Evolutionary conservation across 176 grass and related monocot genomes (phyloP).

Genomic region (Luzula sylvatica): DNA sequence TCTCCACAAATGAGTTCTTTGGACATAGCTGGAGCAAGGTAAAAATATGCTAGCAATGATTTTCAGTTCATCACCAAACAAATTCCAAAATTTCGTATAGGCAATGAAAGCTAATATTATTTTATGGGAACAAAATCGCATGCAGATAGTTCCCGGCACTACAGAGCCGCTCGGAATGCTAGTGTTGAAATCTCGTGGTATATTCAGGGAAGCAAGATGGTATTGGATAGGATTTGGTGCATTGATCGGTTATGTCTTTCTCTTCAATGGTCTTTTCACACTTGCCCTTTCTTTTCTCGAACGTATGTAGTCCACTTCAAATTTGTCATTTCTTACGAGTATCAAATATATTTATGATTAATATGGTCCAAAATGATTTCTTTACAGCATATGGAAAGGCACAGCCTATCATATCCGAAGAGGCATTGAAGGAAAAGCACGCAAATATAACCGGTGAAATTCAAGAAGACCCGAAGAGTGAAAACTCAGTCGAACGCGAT

Average conservation of each 20-base stretch:
- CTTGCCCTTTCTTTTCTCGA: constrained; percentile 30
- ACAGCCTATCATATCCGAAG: constrained; percentile 30
- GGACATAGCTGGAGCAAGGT: constrained; percentile 75
- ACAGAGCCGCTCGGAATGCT: constrained; percentile 18
- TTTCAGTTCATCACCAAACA: background rate
- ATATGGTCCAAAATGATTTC: background rate
- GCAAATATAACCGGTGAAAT: constrained; percentile 22
- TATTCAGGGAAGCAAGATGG: constrained; percentile 45
- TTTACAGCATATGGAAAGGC: constrained; percentile 32
- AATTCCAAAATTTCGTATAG: background rate
- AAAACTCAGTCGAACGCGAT: constrained; percentile 11
- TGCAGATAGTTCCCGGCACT: background rate
- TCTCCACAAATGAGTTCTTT: constrained; percentile 69
- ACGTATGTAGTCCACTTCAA: constrained; percentile 25
- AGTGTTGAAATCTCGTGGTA: constrained; percentile 28
- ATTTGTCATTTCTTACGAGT: background rate
- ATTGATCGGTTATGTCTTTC: constrained; percentile 33
- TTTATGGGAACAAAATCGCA: no score
- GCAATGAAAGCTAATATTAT: no score
- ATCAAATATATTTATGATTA: background rate
- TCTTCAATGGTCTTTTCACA: constrained; percentile 32
- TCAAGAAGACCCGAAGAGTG: background rate
- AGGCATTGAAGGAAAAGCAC: constrained; percentile 28
- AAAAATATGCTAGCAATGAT: constrained; percentile 3
- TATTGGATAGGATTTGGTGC: constrained; percentile 46